A percentile compares a stretch with the other conserved stretches of the same genome.
Evolutionary conservation across 306 rosid species (phyloP).

Genomic region (Lathyrus sativus): DNA sequence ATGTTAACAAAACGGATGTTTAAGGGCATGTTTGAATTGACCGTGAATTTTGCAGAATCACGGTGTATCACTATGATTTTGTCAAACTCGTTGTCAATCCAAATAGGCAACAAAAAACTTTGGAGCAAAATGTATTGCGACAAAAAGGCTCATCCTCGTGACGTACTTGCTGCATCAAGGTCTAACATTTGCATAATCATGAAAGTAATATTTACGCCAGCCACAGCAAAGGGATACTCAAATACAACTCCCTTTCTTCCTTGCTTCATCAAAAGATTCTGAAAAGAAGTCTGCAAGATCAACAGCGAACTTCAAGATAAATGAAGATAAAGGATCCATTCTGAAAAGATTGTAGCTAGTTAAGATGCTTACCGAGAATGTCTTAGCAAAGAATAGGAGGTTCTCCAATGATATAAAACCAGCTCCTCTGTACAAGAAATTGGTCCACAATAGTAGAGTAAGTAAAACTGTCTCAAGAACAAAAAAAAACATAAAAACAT

Average conservation of each 20-base stretch:
- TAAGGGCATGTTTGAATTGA: background rate
- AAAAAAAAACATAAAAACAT: background rate
- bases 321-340: background rate
- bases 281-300: conserved; percentile 64
- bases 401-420: conserved; percentile 97
- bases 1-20: conserved; percentile 11
- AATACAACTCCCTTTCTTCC: conserved; percentile 75
- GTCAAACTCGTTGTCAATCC: background rate
- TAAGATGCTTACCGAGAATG: conserved; percentile 61
- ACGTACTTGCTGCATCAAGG: conserved; percentile 70
- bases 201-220: conserved; percentile 86
- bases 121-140: conserved; percentile 14
- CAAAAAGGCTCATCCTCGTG: conserved; percentile 13
- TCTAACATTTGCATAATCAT: conserved; percentile 94
- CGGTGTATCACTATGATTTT: background rate
- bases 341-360: conserved; percentile 9
- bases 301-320: conserved; percentile 9
- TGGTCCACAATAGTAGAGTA: conserved; percentile 12
- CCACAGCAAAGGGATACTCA: conserved; percentile 89
- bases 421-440: conserved; percentile 68
- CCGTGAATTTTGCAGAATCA: background rate
- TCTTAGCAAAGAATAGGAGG: conserved; percentile 81
- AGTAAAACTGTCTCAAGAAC: conserved; percentile 18
- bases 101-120: background rate
- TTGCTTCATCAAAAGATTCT: conserved; percentile 65